Evolutionary conservation across 2,329 filamentous ascomycete genomes (phyloP).

Genomic region (Monosporascus sp.): DNA sequence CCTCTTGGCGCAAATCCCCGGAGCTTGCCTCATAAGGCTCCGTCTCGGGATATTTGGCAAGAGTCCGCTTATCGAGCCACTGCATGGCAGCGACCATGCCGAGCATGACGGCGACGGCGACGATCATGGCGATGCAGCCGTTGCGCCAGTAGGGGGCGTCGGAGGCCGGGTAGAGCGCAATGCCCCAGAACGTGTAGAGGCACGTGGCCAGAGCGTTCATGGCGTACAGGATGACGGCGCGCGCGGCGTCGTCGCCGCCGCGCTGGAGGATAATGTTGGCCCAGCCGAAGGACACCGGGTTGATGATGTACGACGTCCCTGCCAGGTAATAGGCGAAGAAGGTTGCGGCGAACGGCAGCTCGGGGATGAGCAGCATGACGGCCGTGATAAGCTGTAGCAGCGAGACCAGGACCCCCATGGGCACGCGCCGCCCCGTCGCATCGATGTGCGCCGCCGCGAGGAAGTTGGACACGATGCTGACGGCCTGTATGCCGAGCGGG

Average conservation of each 20-base stretch:
- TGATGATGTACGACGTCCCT: constrained; percentile 14
- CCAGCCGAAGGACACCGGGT: constrained; percentile 18
- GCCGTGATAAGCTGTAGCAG: constrained; percentile 13
- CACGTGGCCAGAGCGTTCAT: constrained; percentile 30
- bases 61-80: constrained; percentile 7
- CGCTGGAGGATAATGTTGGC: constrained; percentile 20
- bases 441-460: constrained; percentile 15
- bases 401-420: constrained; percentile 11
- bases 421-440: constrained; percentile 11
- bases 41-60: constrained; percentile 1
- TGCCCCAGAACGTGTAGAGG: constrained; percentile 41
- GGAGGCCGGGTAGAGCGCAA: constrained; percentile 34
- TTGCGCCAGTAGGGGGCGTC: constrained; percentile 38
- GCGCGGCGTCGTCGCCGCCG: constrained; percentile 24
- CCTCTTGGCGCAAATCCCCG: no score
- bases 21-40: no score
- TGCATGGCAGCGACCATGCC: constrained; percentile 8
- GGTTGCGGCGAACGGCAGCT: constrained; percentile 8
- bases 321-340: constrained; percentile 17
- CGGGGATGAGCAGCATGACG: constrained; percentile 12
- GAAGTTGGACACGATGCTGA: constrained; percentile 23
- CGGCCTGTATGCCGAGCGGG: not conserved
- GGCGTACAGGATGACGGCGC: constrained; percentile 18
- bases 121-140: constrained; percentile 28
- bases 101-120: constrained; percentile 7